Base-by-base conservation (phyloP, 805 yeast genomes). In the Lipomyces sp. region DNA sequence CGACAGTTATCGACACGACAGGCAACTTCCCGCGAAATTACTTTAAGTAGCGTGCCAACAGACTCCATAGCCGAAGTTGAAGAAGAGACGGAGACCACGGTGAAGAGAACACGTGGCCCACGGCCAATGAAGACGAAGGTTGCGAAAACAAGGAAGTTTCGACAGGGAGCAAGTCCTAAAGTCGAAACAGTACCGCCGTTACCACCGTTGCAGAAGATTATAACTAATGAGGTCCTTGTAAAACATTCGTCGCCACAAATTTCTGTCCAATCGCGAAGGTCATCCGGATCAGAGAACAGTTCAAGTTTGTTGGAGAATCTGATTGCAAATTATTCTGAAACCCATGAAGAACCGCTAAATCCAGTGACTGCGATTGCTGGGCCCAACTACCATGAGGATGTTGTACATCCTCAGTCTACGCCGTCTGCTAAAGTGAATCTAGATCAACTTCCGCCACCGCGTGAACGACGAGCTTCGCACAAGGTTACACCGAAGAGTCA, bases 41-140 rank as follows among this genome's bases (percentile, higher is more conserved):
- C 56, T 11, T 18, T 34, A n/a, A 60, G 34, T 29, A 62, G 70
- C 29, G 50, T 54, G 11, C 64, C 42, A 18, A 34, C 62, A 13
- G 69, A 53, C 29, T 57, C 67, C 13, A 57, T 62, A 8, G 32
- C 24, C 13, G 66, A 64, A 30, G 67, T 10, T 7, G 67, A 64
- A 34, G 61, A 62, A 34, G 69, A 33, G 18, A 7, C 70, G 5
- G 51, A 50, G 57, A 29, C 13, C 29, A 11, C 66, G 8, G 32
- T 33, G 7, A 69, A 64, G 50, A 51, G 70, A 18, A 53, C 65
- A 4, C 55, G 69, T 2, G 69, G 69, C n/a, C 69, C 69, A 11
- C 56, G 65, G 51, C 71, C 71, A 18, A n/a, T 66, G 57, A 57
- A 50, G 53, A 56, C 68, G 60, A 34, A 62, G 56, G 76, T 8